Conservation (phyloP, 768 basidiomycete species). For the Suillus weaverae region DNA sequence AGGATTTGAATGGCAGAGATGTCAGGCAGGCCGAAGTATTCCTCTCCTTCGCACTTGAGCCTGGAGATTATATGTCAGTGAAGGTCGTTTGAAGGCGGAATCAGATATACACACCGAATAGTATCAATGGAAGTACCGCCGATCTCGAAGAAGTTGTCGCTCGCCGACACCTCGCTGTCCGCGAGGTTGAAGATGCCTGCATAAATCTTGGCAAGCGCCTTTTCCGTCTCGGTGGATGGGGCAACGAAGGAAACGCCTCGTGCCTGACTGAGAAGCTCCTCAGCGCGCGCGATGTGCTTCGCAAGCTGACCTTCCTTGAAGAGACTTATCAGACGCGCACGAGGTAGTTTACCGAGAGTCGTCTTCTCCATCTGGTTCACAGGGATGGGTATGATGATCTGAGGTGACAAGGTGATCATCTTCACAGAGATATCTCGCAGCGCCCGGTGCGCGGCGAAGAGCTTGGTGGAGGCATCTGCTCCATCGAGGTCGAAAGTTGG, state of each 20-base stretch:
- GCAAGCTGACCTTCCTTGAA: conserved; percentile 37
- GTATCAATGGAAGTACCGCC: conserved; percentile 43
- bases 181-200: conserved; percentile 33
- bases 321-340: conserved; percentile 35
- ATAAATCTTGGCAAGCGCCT: conserved; percentile 30
- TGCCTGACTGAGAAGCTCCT: conserved; percentile 23
- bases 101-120: conserved; percentile 14
- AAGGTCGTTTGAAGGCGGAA: not conserved
- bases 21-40: conserved; percentile 28
- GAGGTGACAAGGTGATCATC: conserved; percentile 36
- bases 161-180: conserved; percentile 22
- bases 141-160: conserved; percentile 42
- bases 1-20: conserved; percentile 41
- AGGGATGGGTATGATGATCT: conserved; percentile 40
- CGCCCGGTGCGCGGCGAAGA: conserved; percentile 29
- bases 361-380: conserved; percentile 39
- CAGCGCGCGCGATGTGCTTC: conserved; percentile 28
- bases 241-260: conserved; percentile 24
- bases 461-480: conserved; percentile 25
- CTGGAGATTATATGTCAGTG: conserved; percentile 3
- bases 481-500: conserved; percentile 24
- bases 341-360: conserved; percentile 44
- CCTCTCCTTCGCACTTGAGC: conserved; percentile 29
- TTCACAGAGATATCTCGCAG: conserved; percentile 31
- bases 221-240: conserved; percentile 27